Conservation (phyloP, 768 basidiomycete species). For the Rhodotorula sphaerocarpa region DNA sequence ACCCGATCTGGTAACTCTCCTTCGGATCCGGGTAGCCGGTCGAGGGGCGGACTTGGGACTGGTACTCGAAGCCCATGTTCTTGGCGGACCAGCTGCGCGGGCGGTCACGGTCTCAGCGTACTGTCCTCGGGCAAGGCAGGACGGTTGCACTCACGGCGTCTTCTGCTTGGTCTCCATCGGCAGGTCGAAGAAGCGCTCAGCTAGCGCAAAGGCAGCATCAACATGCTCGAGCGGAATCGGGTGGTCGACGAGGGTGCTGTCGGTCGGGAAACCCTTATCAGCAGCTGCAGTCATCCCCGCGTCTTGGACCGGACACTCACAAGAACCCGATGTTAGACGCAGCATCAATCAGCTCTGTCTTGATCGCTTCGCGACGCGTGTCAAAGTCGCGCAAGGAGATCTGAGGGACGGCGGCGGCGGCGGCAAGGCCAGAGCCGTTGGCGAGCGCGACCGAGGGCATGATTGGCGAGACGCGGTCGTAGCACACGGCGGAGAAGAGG, state of each 20-base stretch:
- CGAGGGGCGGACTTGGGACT: conserved; percentile 37
- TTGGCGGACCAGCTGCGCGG: conserved; percentile 13
- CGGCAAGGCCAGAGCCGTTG: not conserved
- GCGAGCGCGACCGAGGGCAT: conserved; percentile 2
- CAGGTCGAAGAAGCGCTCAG: conserved; percentile 38
- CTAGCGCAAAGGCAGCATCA: conserved; percentile 34
- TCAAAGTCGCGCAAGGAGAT: conserved; percentile 40
- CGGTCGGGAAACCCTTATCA: not conserved
- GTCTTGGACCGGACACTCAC: conserved; percentile 16
- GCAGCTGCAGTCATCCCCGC: not conserved
- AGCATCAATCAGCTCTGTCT: conserved; percentile 36
- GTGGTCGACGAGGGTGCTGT: conserved; percentile 39
- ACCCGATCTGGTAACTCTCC: conserved; percentile 39
- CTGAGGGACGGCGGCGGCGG: conserved; percentile 16
- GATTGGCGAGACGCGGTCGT: not conserved
- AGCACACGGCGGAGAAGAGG: not conserved
- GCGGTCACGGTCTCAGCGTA: too few relatives aligned
- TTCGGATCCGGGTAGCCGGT: conserved; percentile 41
- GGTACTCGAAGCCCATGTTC: conserved; percentile 21
- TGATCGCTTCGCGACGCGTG: conserved; percentile 38
- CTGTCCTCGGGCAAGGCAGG: not conserved
- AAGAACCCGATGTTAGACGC: conserved; percentile 40
- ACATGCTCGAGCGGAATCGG: conserved; percentile 37
- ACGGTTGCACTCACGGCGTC: conserved; percentile 29
- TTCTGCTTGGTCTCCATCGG: conserved; percentile 35